Evolutionary conservation across 352 stramenopile species (phyloP).

Genomic region (Phytophthora fragariae): DNA sequence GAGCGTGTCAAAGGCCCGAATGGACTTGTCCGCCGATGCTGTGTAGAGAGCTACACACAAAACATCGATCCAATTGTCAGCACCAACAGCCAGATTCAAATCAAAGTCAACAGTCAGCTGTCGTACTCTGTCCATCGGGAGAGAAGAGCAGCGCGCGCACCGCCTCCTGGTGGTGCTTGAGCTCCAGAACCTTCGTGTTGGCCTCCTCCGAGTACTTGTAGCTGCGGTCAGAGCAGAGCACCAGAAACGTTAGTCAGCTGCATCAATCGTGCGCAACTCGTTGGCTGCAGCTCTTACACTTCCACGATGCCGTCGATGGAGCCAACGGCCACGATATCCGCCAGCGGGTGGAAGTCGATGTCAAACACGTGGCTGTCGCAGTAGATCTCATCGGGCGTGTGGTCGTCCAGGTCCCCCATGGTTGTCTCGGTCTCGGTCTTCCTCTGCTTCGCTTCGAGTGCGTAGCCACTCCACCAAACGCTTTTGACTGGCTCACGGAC

Average conservation of each 20-base stretch:
- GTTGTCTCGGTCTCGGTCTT: constrained; percentile 5
- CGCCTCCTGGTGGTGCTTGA: constrained; percentile 82
- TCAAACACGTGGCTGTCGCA: constrained; percentile 84
- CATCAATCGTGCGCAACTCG: background rate
- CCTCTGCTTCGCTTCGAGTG: constrained; percentile 1
- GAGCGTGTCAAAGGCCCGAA: constrained; percentile 82
- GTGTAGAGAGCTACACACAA: constrained; percentile 71
- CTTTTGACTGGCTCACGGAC: constrained; percentile 42
- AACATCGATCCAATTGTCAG: constrained; percentile 16
- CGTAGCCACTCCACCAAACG: constrained; percentile 1
- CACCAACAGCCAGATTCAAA: background rate
- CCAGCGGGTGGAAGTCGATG: constrained; percentile 85
- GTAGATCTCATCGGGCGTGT: constrained; percentile 82
- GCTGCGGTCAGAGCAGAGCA: constrained; percentile 31
- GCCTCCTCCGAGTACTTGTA: constrained; percentile 84
- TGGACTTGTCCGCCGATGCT: constrained; percentile 80
- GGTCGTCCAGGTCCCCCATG: constrained; percentile 76
- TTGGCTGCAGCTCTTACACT: constrained; percentile 56
- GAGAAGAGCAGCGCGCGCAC: constrained; percentile 75
- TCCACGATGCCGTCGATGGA: constrained; percentile 82
- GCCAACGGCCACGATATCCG: constrained; percentile 76
- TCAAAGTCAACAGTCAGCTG: background rate
- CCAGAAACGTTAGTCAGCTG: constrained; percentile 3
- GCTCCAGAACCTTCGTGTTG: constrained; percentile 74
- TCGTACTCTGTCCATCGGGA: constrained; percentile 79